phyloP scores from a whole-genome alignment of 192 early-diverging fungal species.

The Funneliformis mosseae region DNA sequence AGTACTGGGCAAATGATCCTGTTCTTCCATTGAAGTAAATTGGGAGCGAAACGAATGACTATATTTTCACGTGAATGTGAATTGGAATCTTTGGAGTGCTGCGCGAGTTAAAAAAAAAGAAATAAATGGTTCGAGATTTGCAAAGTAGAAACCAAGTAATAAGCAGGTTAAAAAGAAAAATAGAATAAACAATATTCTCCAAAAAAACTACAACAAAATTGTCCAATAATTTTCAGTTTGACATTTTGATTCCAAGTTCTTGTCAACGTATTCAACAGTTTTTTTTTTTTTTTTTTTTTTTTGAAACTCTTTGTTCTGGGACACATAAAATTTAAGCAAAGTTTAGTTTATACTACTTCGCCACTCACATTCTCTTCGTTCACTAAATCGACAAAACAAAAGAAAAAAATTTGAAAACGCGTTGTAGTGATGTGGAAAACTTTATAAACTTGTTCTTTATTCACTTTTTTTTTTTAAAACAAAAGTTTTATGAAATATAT shows the following conservation, averaged over 20 bases:
- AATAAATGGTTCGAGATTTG: not conserved
- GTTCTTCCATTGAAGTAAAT: not conserved
- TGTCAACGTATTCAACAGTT: no score
- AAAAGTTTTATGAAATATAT: not conserved
- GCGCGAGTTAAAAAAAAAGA: not conserved
- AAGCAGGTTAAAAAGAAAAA: not conserved
- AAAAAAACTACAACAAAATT: not conserved
- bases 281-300: no score
- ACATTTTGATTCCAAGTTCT: not conserved
- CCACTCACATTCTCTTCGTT: not conserved
- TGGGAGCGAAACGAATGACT: not conserved
- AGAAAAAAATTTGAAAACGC: not conserved
- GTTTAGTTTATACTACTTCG: not conserved
- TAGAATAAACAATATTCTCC: not conserved
- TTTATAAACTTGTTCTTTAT: slow-evolving; percentile 1
- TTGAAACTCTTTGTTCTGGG: not conserved
- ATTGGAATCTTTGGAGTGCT: not conserved
- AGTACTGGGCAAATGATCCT: not conserved
- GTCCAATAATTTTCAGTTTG: not conserved
- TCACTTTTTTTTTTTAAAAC: not conserved
- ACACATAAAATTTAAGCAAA: not conserved
- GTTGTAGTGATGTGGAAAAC: not conserved
- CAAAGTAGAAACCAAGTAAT: not conserved
- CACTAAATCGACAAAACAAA: not conserved
- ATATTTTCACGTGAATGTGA: not conserved